Evolutionary conservation across 371 early-diverging fungal genomes (phyloP).

Genomic region (Mucor racemosus): DNA sequence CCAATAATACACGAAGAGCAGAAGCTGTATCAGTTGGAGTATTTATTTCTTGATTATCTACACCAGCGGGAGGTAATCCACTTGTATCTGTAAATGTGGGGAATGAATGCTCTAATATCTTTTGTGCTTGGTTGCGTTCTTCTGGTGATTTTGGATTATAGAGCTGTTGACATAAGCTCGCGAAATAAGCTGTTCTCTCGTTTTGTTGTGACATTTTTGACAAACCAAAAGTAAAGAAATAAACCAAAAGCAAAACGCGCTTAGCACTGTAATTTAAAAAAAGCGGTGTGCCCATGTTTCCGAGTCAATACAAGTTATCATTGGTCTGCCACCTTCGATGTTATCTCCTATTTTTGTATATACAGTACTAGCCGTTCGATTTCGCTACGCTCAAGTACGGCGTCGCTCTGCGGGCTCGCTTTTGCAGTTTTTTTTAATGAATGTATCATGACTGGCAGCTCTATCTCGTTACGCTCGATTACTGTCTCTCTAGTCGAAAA

Average conservation of each 20-base stretch:
- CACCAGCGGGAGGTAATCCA: constrained; percentile 34
- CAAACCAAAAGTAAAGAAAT: not conserved
- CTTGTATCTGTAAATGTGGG: constrained; percentile 78
- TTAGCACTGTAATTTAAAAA: not conserved
- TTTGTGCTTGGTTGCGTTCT: constrained; percentile 73
- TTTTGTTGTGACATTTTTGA: constrained; percentile 31
- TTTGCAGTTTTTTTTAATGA: too few species aligned
- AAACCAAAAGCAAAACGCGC: constrained; percentile 1
- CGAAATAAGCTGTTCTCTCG: constrained; percentile 42
- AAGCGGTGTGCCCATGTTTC: not conserved
- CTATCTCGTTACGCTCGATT: too few species aligned
- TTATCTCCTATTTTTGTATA: not conserved
- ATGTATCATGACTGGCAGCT: too few species aligned
- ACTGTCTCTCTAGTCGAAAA: too few species aligned
- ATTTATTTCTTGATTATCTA: constrained; percentile 55
- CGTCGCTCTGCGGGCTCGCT: too few species aligned
- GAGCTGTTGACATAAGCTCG: constrained; percentile 56
- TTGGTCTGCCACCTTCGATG: not conserved
- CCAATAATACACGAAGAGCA: constrained; percentile 71
- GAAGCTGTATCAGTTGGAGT: constrained; percentile 76
- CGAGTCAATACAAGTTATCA: not conserved
- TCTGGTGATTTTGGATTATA: constrained; percentile 65
- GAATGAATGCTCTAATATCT: constrained; percentile 75
- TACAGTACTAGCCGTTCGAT: too few species aligned
- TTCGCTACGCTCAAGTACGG: too few species aligned